These are phyloP conservation scores for Biscutella laevigata DNA, from an alignment of 441 rosid genomes.

Conservation along the genomic window DNA sequence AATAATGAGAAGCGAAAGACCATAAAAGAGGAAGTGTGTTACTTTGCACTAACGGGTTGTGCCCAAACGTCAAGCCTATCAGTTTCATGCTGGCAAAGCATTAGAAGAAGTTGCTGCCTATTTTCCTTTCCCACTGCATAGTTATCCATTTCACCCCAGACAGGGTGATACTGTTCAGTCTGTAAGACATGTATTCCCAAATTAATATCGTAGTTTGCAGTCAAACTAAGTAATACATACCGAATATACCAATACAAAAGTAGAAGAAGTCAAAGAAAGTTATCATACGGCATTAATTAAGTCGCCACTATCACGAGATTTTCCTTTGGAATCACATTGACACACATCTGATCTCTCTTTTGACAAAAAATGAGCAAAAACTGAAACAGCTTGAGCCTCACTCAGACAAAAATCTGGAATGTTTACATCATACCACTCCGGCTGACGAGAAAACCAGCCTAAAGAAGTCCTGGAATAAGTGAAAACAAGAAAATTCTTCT, in stretches of 20 bases:
- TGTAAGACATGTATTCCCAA: slow-evolving; percentile 28
- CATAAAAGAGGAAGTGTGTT: slow-evolving; percentile 39
- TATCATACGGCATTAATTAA: slow-evolving; percentile 42
- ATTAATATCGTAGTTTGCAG: slow-evolving; percentile 6
- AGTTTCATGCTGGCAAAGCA: slow-evolving; percentile 83
- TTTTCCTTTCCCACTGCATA: slow-evolving; percentile 64
- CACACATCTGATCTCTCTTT: slow-evolving; percentile 40
- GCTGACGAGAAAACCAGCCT: slow-evolving; percentile 90
- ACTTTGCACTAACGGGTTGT: slow-evolving; percentile 57
- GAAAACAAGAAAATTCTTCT: slow-evolving; percentile 16
- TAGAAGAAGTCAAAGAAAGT: slow-evolving; percentile 7
- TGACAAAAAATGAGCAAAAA: slow-evolving; percentile 52
- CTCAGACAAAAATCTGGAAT: slow-evolving; percentile 49
- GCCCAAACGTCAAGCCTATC: slow-evolving; percentile 98
- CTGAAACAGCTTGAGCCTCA: slow-evolving; percentile 70
- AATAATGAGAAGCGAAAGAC: slow-evolving; percentile 27
- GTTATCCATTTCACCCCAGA: slow-evolving; percentile 83
- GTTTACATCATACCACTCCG: slow-evolving; percentile 63
- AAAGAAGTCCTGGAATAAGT: slow-evolving; percentile 57
- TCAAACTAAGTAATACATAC: background rate
- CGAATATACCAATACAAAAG: background rate
- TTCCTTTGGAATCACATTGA: slow-evolving; percentile 46
- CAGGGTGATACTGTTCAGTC: slow-evolving; percentile 64
- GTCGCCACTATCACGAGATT: slow-evolving; percentile 37
- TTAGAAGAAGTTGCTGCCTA: slow-evolving; percentile 70